Percentiles rank a stretch among this genome's conserved stretches.
Conservation (phyloP, 805 yeast genomes). For the Wickerhamiella shivajii region DNA sequence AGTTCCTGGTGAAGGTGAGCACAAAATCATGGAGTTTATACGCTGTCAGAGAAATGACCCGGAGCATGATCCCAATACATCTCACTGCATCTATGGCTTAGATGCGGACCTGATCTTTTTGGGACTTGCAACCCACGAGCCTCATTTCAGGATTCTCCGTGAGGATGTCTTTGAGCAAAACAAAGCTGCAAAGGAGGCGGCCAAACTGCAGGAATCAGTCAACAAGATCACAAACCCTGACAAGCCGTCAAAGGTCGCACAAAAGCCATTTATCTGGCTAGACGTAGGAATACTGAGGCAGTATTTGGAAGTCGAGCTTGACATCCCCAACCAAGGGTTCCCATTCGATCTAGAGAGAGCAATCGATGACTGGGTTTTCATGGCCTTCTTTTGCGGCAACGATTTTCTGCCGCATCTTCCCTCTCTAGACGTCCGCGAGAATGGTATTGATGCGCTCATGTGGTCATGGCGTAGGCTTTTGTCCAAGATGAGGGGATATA, state of each 20-base stretch:
- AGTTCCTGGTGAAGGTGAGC: conserved; percentile 99
- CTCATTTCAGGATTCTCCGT: conserved; percentile 82
- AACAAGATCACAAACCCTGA: conserved; percentile 22
- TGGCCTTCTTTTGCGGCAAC: conserved; percentile 97
- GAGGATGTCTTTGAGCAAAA: conserved; percentile 92
- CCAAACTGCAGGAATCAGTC: conserved; percentile 24
- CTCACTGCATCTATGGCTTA: conserved; percentile 92
- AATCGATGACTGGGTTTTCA: conserved; percentile 95
- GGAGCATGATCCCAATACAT: conserved; percentile 77
- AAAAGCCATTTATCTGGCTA: conserved; percentile 84
- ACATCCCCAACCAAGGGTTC: conserved; percentile 52
- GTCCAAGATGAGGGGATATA: conserved; percentile 53
- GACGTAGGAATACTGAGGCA: conserved; percentile 80
- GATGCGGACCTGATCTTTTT: conserved; percentile 96
- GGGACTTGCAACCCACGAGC: conserved; percentile 95
- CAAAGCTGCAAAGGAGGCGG: conserved; percentile 25
- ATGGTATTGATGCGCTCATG: conserved; percentile 71
- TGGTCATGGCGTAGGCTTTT: conserved; percentile 68
- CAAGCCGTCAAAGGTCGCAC: not conserved
- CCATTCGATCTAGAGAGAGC: conserved; percentile 86
- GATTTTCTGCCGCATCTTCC: conserved; percentile 97
- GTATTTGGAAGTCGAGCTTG: conserved; percentile 69
- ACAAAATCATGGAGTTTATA: conserved; percentile 90
- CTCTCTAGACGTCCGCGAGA: conserved; percentile 84
- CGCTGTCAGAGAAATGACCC: conserved; percentile 81